phyloP scores from a whole-genome alignment of 2,329 filamentous ascomycete species.

The Exophiala viscosa region DNA sequence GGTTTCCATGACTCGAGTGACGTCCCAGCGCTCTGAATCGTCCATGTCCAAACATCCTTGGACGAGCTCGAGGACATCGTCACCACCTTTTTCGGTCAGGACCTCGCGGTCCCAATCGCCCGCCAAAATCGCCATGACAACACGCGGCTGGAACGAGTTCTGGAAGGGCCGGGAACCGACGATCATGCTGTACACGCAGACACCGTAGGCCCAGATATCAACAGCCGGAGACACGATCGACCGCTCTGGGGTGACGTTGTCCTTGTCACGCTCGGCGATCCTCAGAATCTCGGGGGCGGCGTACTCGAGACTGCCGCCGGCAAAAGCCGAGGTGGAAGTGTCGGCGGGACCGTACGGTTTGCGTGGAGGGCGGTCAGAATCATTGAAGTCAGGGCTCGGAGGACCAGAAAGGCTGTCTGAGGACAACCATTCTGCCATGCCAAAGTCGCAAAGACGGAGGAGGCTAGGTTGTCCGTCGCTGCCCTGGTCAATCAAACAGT shows the following conservation, averaged over 20 bases:
- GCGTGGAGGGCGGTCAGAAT: conserved; percentile 45
- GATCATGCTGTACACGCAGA: conserved; percentile 59
- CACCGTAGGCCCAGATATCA: conserved; percentile 66
- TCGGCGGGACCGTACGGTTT: conserved; percentile 54
- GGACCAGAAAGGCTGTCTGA: conserved; percentile 49
- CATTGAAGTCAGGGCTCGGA: conserved; percentile 47
- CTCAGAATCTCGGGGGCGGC: conserved; percentile 47
- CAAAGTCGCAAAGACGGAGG: conserved; percentile 64
- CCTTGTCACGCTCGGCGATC: conserved; percentile 30
- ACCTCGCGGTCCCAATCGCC: conserved; percentile 54
- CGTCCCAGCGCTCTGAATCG: conserved; percentile 52
- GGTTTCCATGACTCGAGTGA: conserved; percentile 54
- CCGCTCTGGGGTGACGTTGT: conserved; percentile 7
- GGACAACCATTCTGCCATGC: conserved; percentile 64
- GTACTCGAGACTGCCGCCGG: conserved; percentile 59
- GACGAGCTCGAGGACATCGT: conserved; percentile 54
- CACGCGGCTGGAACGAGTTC: conserved; percentile 56
- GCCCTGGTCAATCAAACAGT: conserved; percentile 58
- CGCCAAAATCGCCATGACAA: conserved; percentile 56
- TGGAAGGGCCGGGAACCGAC: conserved; percentile 62
- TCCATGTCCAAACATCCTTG: conserved; percentile 59
- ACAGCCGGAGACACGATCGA: conserved; percentile 47
- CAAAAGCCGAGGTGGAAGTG: conserved; percentile 49
- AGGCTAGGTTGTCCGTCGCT: conserved; percentile 51
- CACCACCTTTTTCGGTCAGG: conserved; percentile 24